phyloP scores from a whole-genome alignment of 768 basidiomycete genomes.

The Hebeloma cylindrosporum region DNA sequence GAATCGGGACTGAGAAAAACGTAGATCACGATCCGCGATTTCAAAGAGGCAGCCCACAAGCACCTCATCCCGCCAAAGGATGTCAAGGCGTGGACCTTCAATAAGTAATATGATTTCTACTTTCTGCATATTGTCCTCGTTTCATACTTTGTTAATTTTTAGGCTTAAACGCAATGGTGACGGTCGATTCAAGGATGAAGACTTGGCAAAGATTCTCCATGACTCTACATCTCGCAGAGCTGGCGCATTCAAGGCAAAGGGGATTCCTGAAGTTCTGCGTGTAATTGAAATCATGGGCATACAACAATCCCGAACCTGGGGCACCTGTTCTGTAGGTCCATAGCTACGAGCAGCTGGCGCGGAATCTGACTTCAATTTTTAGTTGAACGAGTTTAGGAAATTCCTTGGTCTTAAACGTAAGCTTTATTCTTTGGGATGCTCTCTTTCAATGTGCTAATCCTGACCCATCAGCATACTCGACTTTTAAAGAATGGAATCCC shows the following conservation, averaged over 20 bases:
- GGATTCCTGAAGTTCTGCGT: slow-evolving; percentile 63
- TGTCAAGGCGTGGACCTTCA: slow-evolving; percentile 56
- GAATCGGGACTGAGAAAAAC: too few relatives aligned
- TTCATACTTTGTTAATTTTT: slow-evolving; percentile 1
- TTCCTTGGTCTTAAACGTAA: slow-evolving; percentile 71
- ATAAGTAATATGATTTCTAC: slow-evolving; percentile 34
- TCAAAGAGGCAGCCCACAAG: slow-evolving; percentile 36
- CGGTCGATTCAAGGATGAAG: slow-evolving; percentile 61
- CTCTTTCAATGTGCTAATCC: not conserved
- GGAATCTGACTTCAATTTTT: not conserved
- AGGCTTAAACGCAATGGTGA: slow-evolving; percentile 51
- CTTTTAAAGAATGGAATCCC: slow-evolving; percentile 74
- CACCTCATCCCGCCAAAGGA: slow-evolving; percentile 27
- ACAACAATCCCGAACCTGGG: slow-evolving; percentile 65
- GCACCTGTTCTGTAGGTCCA: slow-evolving; percentile 61
- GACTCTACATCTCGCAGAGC: slow-evolving; percentile 59
- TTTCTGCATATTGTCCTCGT: not conserved
- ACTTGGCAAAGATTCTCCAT: slow-evolving; percentile 62
- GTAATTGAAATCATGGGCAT: slow-evolving; percentile 72
- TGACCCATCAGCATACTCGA: slow-evolving; percentile 47
- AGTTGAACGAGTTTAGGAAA: slow-evolving; percentile 71
- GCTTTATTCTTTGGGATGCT: slow-evolving; percentile 14
- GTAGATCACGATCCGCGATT: slow-evolving; percentile 39
- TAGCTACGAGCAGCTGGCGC: not conserved
- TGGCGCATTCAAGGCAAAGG: slow-evolving; percentile 66